Evolutionary conservation across 768 basidiomycete species (phyloP).

Genomic region (Boletus bicolor): DNA sequence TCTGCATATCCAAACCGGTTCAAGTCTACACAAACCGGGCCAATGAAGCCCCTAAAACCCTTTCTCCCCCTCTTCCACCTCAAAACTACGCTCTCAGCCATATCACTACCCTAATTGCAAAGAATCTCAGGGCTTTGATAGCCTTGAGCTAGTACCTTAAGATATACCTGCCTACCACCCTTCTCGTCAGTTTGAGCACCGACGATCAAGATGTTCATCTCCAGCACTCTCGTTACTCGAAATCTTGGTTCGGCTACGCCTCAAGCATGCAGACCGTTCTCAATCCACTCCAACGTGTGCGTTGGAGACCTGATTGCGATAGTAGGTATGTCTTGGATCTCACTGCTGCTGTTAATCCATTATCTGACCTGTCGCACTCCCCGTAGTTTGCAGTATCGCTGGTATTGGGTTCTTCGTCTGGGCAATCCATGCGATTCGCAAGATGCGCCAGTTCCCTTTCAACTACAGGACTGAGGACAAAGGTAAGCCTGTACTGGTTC

Average conservation of each 20-base stretch:
- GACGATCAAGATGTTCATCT: slow-evolving; percentile 7
- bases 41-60: neutral
- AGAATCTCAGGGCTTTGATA: neutral
- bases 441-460: slow-evolving; percentile 18
- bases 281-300: slow-evolving; percentile 13
- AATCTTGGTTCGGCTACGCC: neutral
- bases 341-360: neutral
- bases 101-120: neutral
- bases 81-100: neutral
- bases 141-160: neutral
- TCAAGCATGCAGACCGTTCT: slow-evolving; percentile 11
- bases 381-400: slow-evolving; percentile 16
- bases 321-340: slow-evolving; percentile 13
- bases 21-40: neutral
- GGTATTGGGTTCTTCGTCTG: slow-evolving; percentile 19
- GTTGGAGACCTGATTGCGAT: slow-evolving; percentile 24
- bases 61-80: neutral
- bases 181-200: neutral
- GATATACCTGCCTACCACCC: neutral
- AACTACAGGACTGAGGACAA: neutral
- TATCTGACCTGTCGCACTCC: neutral
- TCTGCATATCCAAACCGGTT: neutral
- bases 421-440: slow-evolving; percentile 20
- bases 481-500: neutral
- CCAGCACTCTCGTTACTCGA: neutral